These are phyloP conservation scores for Musa schizocarpa DNA, from an alignment of 176 grass and related monocot species.

Conservation along the genomic window DNA sequence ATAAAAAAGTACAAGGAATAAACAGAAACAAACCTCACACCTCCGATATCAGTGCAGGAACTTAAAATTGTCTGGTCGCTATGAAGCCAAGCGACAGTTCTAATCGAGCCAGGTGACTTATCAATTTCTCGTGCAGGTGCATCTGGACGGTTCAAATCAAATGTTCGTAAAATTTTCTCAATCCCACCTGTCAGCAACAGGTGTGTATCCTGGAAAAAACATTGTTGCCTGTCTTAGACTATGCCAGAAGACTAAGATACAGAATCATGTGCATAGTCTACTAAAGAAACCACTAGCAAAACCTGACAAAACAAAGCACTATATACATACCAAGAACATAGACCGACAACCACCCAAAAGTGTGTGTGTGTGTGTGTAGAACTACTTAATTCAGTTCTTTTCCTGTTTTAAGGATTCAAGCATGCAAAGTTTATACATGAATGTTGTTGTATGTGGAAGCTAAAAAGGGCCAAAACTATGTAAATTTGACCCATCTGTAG, in stretches of 20 bases:
- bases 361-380: neutral
- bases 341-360: neutral
- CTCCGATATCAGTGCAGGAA: conserved; percentile 91
- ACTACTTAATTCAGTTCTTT: neutral
- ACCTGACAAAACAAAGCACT: neutral
- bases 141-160: conserved; percentile 95
- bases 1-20: neutral
- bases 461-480: neutral
- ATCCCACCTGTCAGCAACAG: conserved; percentile 85
- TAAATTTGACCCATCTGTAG: neutral
- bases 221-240: neutral
- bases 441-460: neutral
- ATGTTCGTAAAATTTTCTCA: conserved; percentile 87
- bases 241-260: conserved; percentile 1
- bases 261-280: neutral
- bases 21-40: conserved; percentile 61
- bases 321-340: neutral
- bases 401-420: neutral
- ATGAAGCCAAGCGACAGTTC: conserved; percentile 94
- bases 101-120: conserved; percentile 72
- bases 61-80: conserved; percentile 83
- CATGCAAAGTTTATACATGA: no score
- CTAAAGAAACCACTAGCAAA: neutral
- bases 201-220: conserved; percentile 63
- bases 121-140: conserved; percentile 85